Evolutionary conservation across 1,284 basidiomycete species (phyloP).

Genomic region (Irpex sp.): DNA sequence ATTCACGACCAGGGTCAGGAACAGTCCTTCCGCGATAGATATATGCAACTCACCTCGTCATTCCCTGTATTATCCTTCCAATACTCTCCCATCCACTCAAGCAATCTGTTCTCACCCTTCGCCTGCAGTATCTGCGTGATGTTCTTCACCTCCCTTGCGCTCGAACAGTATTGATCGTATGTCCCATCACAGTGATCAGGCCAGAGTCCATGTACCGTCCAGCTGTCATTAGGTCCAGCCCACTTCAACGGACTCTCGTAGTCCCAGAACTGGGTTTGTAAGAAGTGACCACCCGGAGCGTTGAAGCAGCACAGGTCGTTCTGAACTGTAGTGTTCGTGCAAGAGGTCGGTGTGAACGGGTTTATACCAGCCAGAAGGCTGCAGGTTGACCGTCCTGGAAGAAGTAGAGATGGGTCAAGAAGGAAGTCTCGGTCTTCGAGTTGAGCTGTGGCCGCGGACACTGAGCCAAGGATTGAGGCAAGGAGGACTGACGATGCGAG

Average conservation of each 20-base stretch:
- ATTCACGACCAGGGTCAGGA: neutral
- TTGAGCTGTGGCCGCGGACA: neutral
- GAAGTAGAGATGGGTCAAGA: conserved; percentile 5
- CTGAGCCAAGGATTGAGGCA: neutral
- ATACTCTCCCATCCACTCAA: conserved; percentile 8
- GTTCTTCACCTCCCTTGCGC: conserved; percentile 3
- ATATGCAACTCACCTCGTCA: conserved; percentile 8
- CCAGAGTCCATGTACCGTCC: conserved; percentile 12
- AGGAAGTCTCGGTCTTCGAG: neutral
- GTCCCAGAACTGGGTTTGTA: conserved; percentile 12
- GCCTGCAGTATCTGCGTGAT: conserved; percentile 8
- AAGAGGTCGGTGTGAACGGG: conserved; percentile 6
- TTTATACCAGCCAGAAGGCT: conserved; percentile 5
- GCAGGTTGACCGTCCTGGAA: conserved; percentile 10
- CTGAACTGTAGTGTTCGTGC: conserved; percentile 7
- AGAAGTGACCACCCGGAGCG: conserved; percentile 10
- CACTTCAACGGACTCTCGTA: conserved; percentile 6
- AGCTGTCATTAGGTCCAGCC: conserved; percentile 7
- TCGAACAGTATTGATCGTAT: conserved; percentile 8
- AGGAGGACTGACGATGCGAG: neutral
- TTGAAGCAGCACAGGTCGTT: conserved; percentile 11
- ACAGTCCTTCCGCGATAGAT: neutral
- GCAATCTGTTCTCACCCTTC: conserved; percentile 3
- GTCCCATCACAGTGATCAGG: conserved; percentile 11
- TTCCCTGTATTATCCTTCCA: conserved; percentile 11